Evolutionary conservation across 192 early-diverging fungal genomes (phyloP).

Genomic region (Gonapodya sp.): DNA sequence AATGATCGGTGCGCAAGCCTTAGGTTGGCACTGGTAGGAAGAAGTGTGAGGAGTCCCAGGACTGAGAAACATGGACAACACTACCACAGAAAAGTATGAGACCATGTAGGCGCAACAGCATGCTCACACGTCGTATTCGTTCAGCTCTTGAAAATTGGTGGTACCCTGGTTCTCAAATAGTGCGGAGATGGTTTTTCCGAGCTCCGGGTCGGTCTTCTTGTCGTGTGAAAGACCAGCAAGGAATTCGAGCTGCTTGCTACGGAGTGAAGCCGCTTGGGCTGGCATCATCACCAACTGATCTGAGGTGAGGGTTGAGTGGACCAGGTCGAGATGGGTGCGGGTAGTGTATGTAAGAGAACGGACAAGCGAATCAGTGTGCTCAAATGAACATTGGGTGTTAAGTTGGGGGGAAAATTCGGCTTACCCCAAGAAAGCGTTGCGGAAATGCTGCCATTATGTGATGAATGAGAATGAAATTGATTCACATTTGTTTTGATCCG

Average conservation of each 20-base stretch:
- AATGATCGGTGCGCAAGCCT: not conserved
- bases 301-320: not conserved
- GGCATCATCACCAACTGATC: conserved; percentile 35
- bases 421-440: not conserved
- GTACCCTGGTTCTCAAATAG: conserved; percentile 19
- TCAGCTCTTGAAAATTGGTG: not conserved
- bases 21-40: not conserved
- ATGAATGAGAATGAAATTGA: not conserved
- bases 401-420: not conserved
- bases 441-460: not conserved
- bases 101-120: not conserved
- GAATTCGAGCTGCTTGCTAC: conserved; percentile 8
- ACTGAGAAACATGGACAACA: not conserved
- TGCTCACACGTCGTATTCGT: not conserved
- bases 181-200: conserved; percentile 24
- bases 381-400: not conserved
- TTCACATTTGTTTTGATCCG: not conserved
- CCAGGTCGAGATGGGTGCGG: not conserved
- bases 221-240: conserved; percentile 22
- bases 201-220: conserved; percentile 14
- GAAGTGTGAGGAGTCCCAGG: not conserved
- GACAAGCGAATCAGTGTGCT: not conserved
- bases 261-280: conserved; percentile 20
- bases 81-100: not conserved
- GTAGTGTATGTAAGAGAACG: not conserved